Evolutionary conservation across 2,329 filamentous ascomycete species (phyloP).

Genomic region (Coleophoma crateriformis): DNA sequence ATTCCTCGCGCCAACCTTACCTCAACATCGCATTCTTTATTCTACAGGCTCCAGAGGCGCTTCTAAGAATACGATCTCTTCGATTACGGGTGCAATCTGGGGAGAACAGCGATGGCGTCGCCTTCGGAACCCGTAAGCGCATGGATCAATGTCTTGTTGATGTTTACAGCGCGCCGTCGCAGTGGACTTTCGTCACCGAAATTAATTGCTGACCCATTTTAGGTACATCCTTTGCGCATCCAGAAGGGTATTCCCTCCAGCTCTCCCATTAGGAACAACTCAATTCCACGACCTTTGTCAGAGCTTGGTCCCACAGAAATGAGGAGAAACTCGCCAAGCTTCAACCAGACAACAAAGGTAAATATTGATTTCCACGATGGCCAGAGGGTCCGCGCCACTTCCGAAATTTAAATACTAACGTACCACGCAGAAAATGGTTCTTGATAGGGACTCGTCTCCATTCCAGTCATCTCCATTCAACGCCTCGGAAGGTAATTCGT

Average conservation of each 20-base stretch:
- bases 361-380: conserved; percentile 14
- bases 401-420: conserved; percentile 22
- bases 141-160: conserved; percentile 1
- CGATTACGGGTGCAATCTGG: background rate
- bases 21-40: background rate
- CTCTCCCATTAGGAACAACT: conserved; percentile 58
- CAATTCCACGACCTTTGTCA: conserved; percentile 69
- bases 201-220: background rate
- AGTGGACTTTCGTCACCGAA: background rate
- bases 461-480: conserved; percentile 78
- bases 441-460: conserved; percentile 71
- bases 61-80: background rate
- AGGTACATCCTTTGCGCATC: conserved; percentile 77
- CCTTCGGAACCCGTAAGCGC: conserved; percentile 19
- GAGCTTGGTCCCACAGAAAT: conserved; percentile 84
- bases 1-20: background rate
- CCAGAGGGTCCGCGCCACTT: background rate
- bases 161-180: conserved; percentile 4
- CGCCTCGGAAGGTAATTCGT: conserved; percentile 51
- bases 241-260: conserved; percentile 58
- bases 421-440: conserved; percentile 54
- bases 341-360: conserved; percentile 72
- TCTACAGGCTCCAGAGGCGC: background rate
- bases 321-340: conserved; percentile 88
- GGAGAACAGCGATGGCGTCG: conserved; percentile 14